These are phyloP conservation scores for Lenwebbia sp. DNA, from an alignment of 345 rosid species.

Conservation along the genomic window DNA sequence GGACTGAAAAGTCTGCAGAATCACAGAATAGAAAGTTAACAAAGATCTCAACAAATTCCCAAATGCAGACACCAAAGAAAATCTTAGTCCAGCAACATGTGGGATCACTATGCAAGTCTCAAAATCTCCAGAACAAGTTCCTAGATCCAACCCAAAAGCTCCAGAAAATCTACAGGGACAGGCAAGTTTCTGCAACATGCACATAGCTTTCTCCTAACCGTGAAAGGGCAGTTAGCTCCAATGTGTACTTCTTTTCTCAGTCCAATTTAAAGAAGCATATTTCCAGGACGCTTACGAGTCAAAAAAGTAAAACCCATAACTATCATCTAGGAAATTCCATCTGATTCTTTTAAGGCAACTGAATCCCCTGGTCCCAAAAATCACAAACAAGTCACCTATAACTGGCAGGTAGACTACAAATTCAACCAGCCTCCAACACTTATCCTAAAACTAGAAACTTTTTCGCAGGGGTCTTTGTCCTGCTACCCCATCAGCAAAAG, in stretches of 20 bases:
- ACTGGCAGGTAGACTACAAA: background rate
- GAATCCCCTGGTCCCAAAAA: background rate
- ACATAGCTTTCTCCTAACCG: background rate
- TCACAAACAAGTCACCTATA: background rate
- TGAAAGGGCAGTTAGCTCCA: background rate
- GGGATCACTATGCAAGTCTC: background rate
- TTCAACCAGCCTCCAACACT: background rate
- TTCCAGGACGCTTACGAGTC: background rate
- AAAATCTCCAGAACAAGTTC: background rate
- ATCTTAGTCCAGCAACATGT: background rate
- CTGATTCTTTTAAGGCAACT: background rate
- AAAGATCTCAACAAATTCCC: background rate
- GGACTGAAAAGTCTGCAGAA: background rate
- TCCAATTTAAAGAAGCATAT: background rate
- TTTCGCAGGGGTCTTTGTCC: background rate
- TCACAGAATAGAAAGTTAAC: background rate
- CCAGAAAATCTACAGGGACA: background rate
- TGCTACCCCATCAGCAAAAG: background rate
- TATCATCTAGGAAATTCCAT: background rate
- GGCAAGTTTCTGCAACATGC: background rate
- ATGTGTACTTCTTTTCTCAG: background rate
- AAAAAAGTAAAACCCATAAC: background rate
- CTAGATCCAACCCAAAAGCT: background rate
- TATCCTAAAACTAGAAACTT: background rate
- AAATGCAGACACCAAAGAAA: background rate